A percentile compares a stretch with the other conserved stretches of the same genome.
These are phyloP conservation scores for Tilletia horrida DNA, from an alignment of 1,284 basidiomycete species.

Conservation along the genomic window DNA sequence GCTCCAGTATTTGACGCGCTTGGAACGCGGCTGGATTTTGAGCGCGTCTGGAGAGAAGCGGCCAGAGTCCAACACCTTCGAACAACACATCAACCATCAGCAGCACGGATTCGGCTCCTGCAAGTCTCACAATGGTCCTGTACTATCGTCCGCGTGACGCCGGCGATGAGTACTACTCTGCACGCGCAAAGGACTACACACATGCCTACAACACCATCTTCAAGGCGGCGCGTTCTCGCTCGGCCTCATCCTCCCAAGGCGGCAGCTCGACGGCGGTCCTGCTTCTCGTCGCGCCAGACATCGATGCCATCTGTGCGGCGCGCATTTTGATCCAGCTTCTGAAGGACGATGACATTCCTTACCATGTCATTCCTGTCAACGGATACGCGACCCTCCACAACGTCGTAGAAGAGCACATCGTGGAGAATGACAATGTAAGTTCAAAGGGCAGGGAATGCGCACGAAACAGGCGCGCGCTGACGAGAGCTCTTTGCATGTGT, in stretches of 20 bases:
- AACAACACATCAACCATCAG: background rate
- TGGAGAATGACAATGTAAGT: constrained; percentile 68
- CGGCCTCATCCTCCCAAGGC: constrained; percentile 28
- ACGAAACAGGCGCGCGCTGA: background rate
- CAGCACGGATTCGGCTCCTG: background rate
- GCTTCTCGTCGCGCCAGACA: constrained; percentile 80
- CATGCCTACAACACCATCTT: constrained; percentile 45
- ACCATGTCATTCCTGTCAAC: constrained; percentile 85
- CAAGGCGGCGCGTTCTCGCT: constrained; percentile 24
- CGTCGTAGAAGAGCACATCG: constrained; percentile 65
- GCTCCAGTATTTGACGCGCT: background rate
- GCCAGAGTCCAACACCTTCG: constrained; percentile 3
- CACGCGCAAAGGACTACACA: constrained; percentile 33
- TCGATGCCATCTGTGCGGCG: constrained; percentile 83
- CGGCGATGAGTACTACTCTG: constrained; percentile 23
- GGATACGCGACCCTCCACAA: constrained; percentile 72
- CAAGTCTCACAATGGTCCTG: constrained; percentile 25
- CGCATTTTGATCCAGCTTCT: constrained; percentile 85
- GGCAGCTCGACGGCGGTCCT: constrained; percentile 60
- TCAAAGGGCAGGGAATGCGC: constrained; percentile 23
- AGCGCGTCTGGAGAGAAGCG: background rate
- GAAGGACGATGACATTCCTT: constrained; percentile 87
- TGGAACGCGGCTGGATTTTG: background rate
- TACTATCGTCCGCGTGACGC: constrained; percentile 34
- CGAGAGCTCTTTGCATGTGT: constrained; percentile 21